Evolutionary conservation across 352 stramenopile genomes (phyloP), one percentile per base, ranked within the genome.

Genomic region (Aphanomyces stellatus): DNA sequence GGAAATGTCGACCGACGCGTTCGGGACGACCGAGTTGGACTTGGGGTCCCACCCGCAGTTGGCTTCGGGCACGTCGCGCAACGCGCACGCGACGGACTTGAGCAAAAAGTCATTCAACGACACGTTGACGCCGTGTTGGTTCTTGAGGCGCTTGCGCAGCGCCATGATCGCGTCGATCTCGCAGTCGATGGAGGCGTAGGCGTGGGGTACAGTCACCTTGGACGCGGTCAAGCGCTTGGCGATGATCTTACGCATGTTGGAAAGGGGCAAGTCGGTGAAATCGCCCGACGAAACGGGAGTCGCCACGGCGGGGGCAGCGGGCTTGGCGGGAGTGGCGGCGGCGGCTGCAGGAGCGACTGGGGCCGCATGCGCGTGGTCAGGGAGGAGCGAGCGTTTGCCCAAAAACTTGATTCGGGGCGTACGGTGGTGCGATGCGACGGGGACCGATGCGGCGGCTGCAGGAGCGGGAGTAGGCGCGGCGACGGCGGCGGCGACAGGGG

Each of bases 41-140:
- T 74, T 75, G 30, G 75, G 71, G 53, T 94, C 84, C 53, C 90
- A 92, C 73, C 82, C 85, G 70, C 80, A 88, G 74, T 93, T 92
- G 67, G 84, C 91, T 73, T 98, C 92, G 0, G 97, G 97, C 24
- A 99, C 94, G 75, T 99, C 96, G 46, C 96, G 82, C 56, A 99
- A 82, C 25, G 97, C 93, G 34, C 99, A 80, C n/a, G 96, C 96
- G 35, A 93, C 93, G 33, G 93, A 93, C 74, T 98, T 98, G 72
- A 99, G 95, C 69, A 99, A 89, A 71, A 99, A 92, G 78, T 99
- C 97, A 81, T 99, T 99, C 42, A 99, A 91, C 31, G 94, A 98
- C 27, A 99, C 91, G 71, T 99, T 98, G 53, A 98, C 84, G 69
- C 95, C 92, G 72, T 98, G 94, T 51, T 95, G 77, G 42, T 73